Conservation (phyloP, 108 stramenopile species). For the Skeletonema potamos region DNA sequence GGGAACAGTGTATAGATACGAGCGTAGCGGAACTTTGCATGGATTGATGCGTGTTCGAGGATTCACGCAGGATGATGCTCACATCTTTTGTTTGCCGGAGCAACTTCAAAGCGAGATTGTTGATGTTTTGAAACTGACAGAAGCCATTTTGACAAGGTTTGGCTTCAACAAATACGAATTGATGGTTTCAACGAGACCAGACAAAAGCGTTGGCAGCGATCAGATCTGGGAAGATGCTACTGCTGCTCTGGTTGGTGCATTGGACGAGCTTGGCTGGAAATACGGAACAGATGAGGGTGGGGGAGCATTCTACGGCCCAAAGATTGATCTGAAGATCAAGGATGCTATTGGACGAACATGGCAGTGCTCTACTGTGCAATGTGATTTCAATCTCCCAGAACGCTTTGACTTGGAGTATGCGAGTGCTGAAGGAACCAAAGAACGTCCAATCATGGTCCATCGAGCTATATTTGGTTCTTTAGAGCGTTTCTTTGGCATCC, state of each 20-base stretch:
- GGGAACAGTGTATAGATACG: conserved; percentile 97
- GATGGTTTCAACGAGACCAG: conserved; percentile 95
- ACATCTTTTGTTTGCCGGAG: conserved; percentile 96
- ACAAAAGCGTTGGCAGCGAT: conserved; percentile 93
- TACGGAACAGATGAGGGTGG: conserved; percentile 96
- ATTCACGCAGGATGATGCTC: conserved; percentile 98
- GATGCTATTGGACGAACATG: conserved; percentile 97
- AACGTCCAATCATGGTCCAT: conserved; percentile 94
- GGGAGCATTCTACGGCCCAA: conserved; percentile 98
- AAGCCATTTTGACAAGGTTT: conserved; percentile 88
- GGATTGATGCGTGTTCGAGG: conserved; percentile 97
- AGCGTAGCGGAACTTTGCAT: conserved; percentile 94
- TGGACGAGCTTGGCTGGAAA: conserved; percentile 91
- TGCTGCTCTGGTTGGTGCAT: conserved; percentile 78
- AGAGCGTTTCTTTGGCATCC: conserved; percentile 97
- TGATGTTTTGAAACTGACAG: conserved; percentile 84
- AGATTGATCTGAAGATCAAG: conserved; percentile 97
- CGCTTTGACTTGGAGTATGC: conserved; percentile 94
- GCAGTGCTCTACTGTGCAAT: conserved; percentile 98
- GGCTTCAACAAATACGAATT: conserved; percentile 95
- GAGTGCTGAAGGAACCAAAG: conserved; percentile 72
- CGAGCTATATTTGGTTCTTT: conserved; percentile 98
- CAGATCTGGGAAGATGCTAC: conserved; percentile 95
- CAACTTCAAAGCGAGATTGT: conserved; percentile 97
- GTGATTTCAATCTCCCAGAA: conserved; percentile 98